Conservation (phyloP, 177 flowering plant genomes). For the Vitis hybrid region DNA sequence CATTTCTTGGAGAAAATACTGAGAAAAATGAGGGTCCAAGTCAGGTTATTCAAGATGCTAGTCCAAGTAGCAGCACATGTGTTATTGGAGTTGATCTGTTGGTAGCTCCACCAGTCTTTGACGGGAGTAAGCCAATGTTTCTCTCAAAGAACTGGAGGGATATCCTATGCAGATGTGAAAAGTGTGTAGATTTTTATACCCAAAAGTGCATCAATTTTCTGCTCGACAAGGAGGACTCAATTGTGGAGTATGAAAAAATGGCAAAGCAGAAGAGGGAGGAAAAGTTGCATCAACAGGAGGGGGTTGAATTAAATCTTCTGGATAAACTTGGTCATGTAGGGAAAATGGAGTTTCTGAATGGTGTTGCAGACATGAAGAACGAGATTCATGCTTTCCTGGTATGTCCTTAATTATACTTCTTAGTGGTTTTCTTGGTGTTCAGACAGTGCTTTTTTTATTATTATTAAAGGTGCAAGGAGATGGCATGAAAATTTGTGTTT, state of each 20-base stretch:
- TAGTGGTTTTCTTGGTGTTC: background rate
- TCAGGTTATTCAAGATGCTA: slow-evolving; percentile 13
- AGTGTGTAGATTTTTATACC: slow-evolving; percentile 54
- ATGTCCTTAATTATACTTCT: slow-evolving; percentile 13
- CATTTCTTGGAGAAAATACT: slow-evolving; percentile 29
- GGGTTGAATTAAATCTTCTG: slow-evolving; percentile 57
- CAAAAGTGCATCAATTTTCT: slow-evolving; percentile 58
- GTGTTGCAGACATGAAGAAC: slow-evolving; percentile 85
- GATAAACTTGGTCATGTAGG: slow-evolving; percentile 80
- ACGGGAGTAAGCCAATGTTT: slow-evolving; percentile 64
- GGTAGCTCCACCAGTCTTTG: slow-evolving; percentile 27
- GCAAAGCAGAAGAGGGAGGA: slow-evolving; percentile 86
- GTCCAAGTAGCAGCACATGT: slow-evolving; percentile 36
- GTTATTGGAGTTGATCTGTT: slow-evolving; percentile 46
- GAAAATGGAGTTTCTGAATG: slow-evolving; percentile 83
- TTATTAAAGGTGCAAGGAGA: background rate
- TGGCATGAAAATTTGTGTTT: background rate
- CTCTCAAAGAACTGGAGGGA: slow-evolving; percentile 86
- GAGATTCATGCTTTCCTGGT: slow-evolving; percentile 79
- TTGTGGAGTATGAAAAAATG: slow-evolving; percentile 83
- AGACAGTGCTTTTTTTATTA: background rate
- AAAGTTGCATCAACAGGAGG: slow-evolving; percentile 79
- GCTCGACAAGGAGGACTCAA: slow-evolving; percentile 81
- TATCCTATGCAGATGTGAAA: slow-evolving; percentile 68
- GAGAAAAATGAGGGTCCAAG: slow-evolving; percentile 21